A percentile compares a stretch with the other conserved stretches of the same genome.
phyloP scores from a whole-genome alignment of 2,329 filamentous ascomycete genomes.

The Venturia carpophila region DNA sequence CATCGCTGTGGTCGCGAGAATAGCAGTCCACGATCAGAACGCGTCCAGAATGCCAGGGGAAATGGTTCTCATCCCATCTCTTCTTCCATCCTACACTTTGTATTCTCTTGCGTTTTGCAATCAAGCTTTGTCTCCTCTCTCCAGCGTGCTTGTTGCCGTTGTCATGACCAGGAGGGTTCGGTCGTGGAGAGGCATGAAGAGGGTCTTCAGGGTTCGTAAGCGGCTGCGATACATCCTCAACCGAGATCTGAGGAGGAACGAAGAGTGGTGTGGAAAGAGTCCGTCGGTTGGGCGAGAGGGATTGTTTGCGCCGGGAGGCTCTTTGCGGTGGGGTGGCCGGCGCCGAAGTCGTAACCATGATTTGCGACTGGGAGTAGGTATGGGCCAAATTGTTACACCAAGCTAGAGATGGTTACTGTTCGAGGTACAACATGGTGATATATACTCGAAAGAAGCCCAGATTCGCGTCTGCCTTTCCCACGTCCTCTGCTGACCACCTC shows the following conservation, averaged over 20 bases:
- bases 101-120: constrained; percentile 26
- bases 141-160: background rate
- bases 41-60: constrained; percentile 36
- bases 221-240: constrained; percentile 28
- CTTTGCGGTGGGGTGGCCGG: constrained; percentile 3
- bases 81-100: constrained; percentile 33
- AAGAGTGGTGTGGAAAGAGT: constrained; percentile 11
- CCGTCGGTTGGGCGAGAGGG: background rate
- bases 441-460: background rate
- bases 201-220: constrained; percentile 18
- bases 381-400: background rate
- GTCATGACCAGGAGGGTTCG: background rate
- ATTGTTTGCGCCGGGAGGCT: constrained; percentile 5
- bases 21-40: constrained; percentile 47
- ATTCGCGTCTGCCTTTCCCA: background rate
- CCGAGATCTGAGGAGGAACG: constrained; percentile 27
- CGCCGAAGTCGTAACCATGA: background rate
- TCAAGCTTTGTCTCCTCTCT: background rate
- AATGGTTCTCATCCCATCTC: constrained; percentile 27
- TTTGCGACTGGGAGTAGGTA: background rate
- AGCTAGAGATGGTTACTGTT: background rate
- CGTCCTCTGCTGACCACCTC: constrained; percentile 2
- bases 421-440: background rate
- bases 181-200: background rate
- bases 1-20: constrained; percentile 30